phyloP scores from a whole-genome alignment of 768 basidiomycete species.

The Chlorophyllum brunneum region DNA sequence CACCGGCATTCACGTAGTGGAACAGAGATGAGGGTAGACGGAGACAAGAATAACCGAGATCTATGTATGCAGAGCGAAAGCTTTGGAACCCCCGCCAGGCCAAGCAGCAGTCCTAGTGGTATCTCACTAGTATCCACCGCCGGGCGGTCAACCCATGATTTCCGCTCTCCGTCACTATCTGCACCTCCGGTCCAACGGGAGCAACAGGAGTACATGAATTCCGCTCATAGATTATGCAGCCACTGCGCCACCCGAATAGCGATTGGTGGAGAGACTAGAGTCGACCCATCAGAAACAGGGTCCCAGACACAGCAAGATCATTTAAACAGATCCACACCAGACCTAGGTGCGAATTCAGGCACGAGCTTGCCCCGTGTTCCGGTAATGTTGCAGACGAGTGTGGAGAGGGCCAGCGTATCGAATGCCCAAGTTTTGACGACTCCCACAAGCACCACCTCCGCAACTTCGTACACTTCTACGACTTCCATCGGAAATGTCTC shows the following conservation, averaged over 20 bases:
- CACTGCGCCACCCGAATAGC: background rate
- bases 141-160: too few species aligned
- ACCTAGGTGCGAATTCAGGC: background rate
- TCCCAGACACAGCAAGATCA: background rate
- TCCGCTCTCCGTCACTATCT: background rate
- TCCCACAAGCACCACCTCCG: background rate
- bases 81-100: background rate
- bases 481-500: slow-evolving; percentile 20
- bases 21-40: background rate
- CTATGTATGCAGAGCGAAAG: background rate
- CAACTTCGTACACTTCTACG: background rate
- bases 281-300: background rate
- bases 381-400: background rate
- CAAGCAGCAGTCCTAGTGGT: background rate
- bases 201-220: background rate
- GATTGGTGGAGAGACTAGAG: background rate
- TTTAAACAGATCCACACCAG: background rate
- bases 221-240: background rate
- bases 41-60: background rate
- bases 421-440: background rate
- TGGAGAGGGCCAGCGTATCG: background rate
- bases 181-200: background rate
- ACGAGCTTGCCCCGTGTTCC: slow-evolving; percentile 1
- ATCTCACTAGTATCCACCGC: too few species aligned
- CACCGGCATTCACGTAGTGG: background rate